Evolutionary conservation across 805 yeast species (phyloP), one percentile per base, ranked within the genome.

Genomic region (Kluyveromyces wickerhamii): DNA sequence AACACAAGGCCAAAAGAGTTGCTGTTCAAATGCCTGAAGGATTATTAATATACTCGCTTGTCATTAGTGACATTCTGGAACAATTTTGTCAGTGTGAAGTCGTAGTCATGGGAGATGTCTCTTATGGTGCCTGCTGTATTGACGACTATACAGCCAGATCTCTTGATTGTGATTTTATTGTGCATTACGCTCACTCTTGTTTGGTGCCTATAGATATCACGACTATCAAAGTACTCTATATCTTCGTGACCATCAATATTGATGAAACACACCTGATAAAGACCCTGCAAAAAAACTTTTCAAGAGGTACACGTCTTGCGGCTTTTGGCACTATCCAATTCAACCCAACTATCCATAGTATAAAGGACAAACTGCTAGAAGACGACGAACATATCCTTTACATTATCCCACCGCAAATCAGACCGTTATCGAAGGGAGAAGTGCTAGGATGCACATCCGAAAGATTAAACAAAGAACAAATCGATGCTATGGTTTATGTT

Each of bases 11-110:
- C 11, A 81, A 72, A 44, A 66, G 95, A 41, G 95, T 94, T 4
- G 95, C 96, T 2, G 61, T 92, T 17, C 98, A 92, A 52, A 84
- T 92, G 95, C 98, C 98, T 2, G 98, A 92, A 59, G 98, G 98
- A 1, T 61, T 92, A 20, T 63, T 92, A 32, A 83, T 92, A 1
- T 92, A 88, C 54, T 79, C 96, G 0, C 68, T 94, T 40, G 72
- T 92, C 24, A 74, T 92, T n/a, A 72, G 95, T 4, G 98, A 92
- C 59, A 89, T 92, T 16, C 55, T 92, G 22, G 95, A 86, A 51
- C 95, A 88, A 57, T 89, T 92, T 48, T 88, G 96, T 55, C 60
- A 64, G 2, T 86, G 81, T 35, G 95, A 88, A 51, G 83, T 88
- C 0, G 66, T 92, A 1, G 92, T 89, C 2, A 92, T 92, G 98